These are phyloP conservation scores for Russula earlei DNA, from an alignment of 768 basidiomycete genomes.

Conservation along the genomic window DNA sequence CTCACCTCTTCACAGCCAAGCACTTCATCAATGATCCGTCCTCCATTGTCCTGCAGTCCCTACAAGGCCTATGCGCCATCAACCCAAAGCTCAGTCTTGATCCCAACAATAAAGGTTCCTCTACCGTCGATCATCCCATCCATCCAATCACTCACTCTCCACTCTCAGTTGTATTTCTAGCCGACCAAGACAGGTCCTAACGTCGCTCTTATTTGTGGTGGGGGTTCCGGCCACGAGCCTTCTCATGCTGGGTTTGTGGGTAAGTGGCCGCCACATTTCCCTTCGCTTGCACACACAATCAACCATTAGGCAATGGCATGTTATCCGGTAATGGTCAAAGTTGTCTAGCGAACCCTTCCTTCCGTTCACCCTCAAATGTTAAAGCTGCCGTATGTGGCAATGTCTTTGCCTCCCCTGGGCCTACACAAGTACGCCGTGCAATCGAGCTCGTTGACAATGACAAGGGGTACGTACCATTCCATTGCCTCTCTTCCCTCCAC, in stretches of 20 bases:
- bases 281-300: background rate
- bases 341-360: background rate
- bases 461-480: conserved; percentile 43
- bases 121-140: background rate
- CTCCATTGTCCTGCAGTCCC: conserved; percentile 67
- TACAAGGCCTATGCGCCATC: conserved; percentile 57
- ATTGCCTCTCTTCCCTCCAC: background rate
- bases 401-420: conserved; percentile 85
- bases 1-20: conserved; percentile 33
- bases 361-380: background rate
- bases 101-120: conserved; percentile 56
- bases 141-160: background rate
- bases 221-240: conserved; percentile 87
- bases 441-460: conserved; percentile 69
- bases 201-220: conserved; percentile 75
- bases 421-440: conserved; percentile 71
- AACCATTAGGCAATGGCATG: conserved; percentile 55
- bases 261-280: conserved; percentile 25
- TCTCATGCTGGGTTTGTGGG: conserved; percentile 88
- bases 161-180: conserved; percentile 56
- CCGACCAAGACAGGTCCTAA: conserved; percentile 48
- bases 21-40: conserved; percentile 71
- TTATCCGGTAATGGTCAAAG: conserved; percentile 44
- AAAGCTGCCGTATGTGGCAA: conserved; percentile 79
- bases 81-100: conserved; percentile 73